phyloP scores from a whole-genome alignment of 495 filamentous ascomycete genomes.

The Cercophora scortea region DNA sequence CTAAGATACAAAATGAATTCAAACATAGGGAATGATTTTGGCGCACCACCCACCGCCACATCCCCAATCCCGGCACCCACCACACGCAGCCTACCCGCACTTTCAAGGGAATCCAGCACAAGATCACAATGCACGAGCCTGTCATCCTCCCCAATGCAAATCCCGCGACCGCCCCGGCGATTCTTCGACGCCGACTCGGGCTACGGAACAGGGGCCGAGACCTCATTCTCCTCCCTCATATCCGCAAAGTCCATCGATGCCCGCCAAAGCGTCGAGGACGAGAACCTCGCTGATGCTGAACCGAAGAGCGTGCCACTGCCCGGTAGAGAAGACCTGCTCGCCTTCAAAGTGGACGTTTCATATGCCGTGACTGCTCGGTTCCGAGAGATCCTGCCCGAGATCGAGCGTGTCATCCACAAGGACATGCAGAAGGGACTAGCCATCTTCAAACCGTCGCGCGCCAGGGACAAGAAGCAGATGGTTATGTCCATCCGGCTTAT shows the following conservation, averaged over 20 bases:
- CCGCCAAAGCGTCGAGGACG: background rate
- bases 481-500: slow-evolving; percentile 1
- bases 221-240: no score
- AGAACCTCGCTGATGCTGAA: background rate
- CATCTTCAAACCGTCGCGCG: background rate
- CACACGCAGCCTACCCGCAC: no score
- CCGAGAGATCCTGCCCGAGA: background rate
- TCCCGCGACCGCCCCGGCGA: background rate
- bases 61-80: no score
- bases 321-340: background rate
- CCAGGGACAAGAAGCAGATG: background rate
- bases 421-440: background rate
- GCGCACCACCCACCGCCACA: no score
- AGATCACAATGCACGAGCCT: no score
- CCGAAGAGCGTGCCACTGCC: background rate
- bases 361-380: background rate
- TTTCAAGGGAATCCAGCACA: no score
- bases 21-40: no score
- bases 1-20: no score
- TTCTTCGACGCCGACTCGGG: slow-evolving; percentile 1
- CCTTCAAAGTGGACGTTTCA: background rate
- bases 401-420: slow-evolving; percentile 4
- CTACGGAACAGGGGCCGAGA: background rate
- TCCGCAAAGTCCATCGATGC: no score
- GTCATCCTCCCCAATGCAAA: background rate